Conservation (phyloP, 805 yeast genomes). For the Nakazawaea sp. region DNA sequence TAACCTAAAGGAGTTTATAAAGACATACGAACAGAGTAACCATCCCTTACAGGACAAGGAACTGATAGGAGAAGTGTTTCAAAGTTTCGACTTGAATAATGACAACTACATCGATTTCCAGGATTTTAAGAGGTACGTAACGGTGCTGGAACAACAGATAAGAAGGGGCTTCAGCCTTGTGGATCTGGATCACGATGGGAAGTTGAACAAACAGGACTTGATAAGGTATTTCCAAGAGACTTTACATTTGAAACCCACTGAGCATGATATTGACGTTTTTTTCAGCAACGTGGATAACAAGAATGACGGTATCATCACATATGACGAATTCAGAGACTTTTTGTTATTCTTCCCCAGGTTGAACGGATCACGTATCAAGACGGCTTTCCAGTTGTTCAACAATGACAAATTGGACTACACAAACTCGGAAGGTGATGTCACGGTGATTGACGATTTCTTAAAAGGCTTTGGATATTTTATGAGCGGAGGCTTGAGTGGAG, state of each 20-base stretch:
- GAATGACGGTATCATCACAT: slow-evolving; percentile 63
- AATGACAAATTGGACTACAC: slow-evolving; percentile 66
- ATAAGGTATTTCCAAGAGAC: slow-evolving; percentile 49
- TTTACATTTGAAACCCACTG: slow-evolving; percentile 47
- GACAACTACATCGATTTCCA: slow-evolving; percentile 54
- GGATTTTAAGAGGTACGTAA: slow-evolving; percentile 61
- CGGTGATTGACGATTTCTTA: slow-evolving; percentile 68
- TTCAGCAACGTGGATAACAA: slow-evolving; percentile 50
- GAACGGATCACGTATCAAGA: slow-evolving; percentile 67
- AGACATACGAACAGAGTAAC: slow-evolving; percentile 37
- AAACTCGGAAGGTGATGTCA: slow-evolving; percentile 89
- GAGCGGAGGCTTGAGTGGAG: slow-evolving; percentile 96
- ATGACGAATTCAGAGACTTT: slow-evolving; percentile 81
- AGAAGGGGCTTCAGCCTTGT: slow-evolving; percentile 58
- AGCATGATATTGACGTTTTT: slow-evolving; percentile 44
- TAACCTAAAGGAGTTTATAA: slow-evolving; percentile 38
- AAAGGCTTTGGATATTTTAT: slow-evolving; percentile 86
- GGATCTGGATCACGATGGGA: slow-evolving; percentile 72
- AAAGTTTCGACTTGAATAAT: slow-evolving; percentile 49
- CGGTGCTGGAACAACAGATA: slow-evolving; percentile 66
- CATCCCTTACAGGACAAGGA: slow-evolving; percentile 63
- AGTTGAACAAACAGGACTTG: slow-evolving; percentile 58
- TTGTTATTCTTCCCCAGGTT: slow-evolving; percentile 76
- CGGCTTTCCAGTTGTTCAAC: slow-evolving; percentile 75
- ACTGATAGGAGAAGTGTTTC: slow-evolving; percentile 50